Evolutionary conservation across 2,329 filamentous ascomycete genomes (phyloP).

Genomic region (Ascochyta viciae-villosae): DNA sequence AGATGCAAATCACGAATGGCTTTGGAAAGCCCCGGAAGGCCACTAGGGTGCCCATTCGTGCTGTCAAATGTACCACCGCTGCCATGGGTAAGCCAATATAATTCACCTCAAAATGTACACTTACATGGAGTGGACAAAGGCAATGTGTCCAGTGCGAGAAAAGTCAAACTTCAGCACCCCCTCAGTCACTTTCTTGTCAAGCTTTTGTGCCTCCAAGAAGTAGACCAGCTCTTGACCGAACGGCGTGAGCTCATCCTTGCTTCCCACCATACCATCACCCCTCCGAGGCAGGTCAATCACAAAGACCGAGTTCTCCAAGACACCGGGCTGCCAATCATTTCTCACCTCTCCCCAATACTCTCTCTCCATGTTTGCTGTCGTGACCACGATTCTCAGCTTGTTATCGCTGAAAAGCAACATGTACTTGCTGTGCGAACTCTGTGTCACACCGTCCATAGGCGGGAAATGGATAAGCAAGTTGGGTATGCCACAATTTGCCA

Average conservation of each 20-base stretch:
- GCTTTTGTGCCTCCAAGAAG: conserved; percentile 72
- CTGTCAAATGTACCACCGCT: conserved; percentile 45
- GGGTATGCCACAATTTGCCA: conserved; percentile 48
- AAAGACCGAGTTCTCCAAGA: conserved; percentile 68
- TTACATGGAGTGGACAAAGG: conserved; percentile 86
- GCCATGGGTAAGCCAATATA: neutral
- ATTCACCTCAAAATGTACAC: conserved; percentile 34
- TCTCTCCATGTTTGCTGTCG: conserved; percentile 83
- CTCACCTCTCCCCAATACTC: conserved; percentile 87
- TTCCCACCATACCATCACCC: conserved; percentile 27
- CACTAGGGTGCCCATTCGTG: conserved; percentile 60
- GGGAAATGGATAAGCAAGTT: conserved; percentile 79
- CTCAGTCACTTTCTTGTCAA: conserved; percentile 69
- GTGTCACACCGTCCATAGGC: conserved; percentile 72
- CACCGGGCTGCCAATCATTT: conserved; percentile 56
- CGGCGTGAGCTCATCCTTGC: conserved; percentile 49
- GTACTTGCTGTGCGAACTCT: conserved; percentile 91
- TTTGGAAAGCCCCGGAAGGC: conserved; percentile 75
- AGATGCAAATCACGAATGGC: conserved; percentile 59
- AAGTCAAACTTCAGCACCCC: conserved; percentile 86
- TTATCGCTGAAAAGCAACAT: conserved; percentile 82
- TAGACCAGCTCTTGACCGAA: conserved; percentile 76
- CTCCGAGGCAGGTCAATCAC: conserved; percentile 85
- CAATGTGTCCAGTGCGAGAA: conserved; percentile 70
- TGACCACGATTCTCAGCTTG: conserved; percentile 81